Base-by-base conservation (phyloP, 257 asterid genomes). In the Salvia hispanica region DNA sequence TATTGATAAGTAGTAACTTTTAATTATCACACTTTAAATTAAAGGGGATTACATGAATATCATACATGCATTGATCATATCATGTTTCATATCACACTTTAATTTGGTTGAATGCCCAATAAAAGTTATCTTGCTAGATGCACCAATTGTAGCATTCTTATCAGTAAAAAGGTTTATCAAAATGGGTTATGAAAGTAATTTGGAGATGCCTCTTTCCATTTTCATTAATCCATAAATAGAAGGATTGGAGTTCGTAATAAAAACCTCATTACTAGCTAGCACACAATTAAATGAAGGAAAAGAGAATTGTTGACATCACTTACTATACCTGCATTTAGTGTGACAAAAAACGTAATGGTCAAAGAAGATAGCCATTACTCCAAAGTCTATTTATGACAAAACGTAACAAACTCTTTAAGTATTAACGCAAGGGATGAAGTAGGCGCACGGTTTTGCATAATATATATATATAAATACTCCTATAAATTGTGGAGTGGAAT, bases 321-420 rank as follows among this genome's bases (percentile, higher is more conserved):
- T 13, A 7, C 54, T 43, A 33, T 33, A 11, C 34, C 14, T 72
- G 31, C 65, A 62, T 37, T 47, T 46, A 46, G 64, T 72, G 33
- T 63, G 9, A 25, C 21, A 34, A 54, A 62, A 25, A 42, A 3
- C 6, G 43, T 53, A 52, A 54, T 62, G 58, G 64, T 31, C 75
- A 71, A 51, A 71, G 45, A 11, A 48, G 67, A 6, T 4, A 63
- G 58, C 36, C 36, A 64, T 45, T 34, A 16, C 64, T 37, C 44
- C 53, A n/a, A 25, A 31, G 31, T 21, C 52, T 33, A 52, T 31
- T 52, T 5, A 34, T 16, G 60, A 45, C 76, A 56, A 62, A 55
- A 54, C 53, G 42, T 11, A 72, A 61, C 70, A 61, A 61, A 62
- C 70, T 71, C 10, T 53, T 25, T 25, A 25, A 25, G 31, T 25